Conservation (phyloP, 2,329 filamentous ascomycete species). For the Trichophyton benhamiae region DNA sequence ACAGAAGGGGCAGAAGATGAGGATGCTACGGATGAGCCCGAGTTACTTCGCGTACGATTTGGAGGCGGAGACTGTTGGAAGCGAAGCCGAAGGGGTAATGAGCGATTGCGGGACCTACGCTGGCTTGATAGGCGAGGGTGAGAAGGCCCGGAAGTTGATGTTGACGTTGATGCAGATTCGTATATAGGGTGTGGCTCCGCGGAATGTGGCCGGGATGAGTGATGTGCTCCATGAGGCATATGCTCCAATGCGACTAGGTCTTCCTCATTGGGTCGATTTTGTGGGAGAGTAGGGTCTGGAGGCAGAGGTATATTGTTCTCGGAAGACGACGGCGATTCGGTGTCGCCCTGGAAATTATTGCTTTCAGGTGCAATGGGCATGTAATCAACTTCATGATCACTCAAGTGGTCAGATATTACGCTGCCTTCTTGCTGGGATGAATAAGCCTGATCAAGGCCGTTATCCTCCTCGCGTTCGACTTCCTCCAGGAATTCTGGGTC, state of each 20-base stretch:
- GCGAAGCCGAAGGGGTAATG: conserved; percentile 26
- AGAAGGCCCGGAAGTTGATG: conserved; percentile 17
- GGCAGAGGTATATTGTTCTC: conserved; percentile 1
- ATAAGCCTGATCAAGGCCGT: neutral
- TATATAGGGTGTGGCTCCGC: conserved; percentile 11
- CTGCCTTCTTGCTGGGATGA: neutral
- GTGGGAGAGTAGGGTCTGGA: conserved; percentile 36
- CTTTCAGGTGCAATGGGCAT: conserved; percentile 11
- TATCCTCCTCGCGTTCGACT: neutral
- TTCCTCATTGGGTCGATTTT: conserved; percentile 33
- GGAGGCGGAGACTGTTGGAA: conserved; percentile 27
- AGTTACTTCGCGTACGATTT: conserved; percentile 24
- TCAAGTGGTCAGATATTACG: neutral
- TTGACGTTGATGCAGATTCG: conserved; percentile 12
- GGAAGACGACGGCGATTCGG: neutral
- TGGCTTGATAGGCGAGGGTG: conserved; percentile 20
- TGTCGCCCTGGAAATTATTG: conserved; percentile 6
- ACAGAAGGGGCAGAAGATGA: conserved; percentile 24
- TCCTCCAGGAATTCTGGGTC: conserved; percentile 13
- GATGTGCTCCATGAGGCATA: neutral
- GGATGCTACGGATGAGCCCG: conserved; percentile 26
- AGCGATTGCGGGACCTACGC: conserved; percentile 13
- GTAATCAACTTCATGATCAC: conserved; percentile 7
- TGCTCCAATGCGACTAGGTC: neutral
- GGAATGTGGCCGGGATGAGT: neutral